Base-by-base conservation (phyloP, 2,329 filamentous ascomycete genomes). In the Colletotrichum melonis region DNA sequence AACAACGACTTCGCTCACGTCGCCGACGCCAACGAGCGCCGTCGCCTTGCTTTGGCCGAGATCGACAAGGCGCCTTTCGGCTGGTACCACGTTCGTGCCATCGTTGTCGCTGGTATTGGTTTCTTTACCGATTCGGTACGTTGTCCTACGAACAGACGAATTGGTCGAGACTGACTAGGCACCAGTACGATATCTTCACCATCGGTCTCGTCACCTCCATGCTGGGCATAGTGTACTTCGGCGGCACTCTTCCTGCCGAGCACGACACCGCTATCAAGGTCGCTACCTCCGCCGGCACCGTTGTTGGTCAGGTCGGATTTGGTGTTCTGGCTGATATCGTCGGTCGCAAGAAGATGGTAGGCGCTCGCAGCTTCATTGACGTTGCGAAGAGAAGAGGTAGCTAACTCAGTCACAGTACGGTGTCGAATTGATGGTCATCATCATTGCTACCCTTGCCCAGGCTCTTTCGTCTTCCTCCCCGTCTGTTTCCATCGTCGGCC, bases 211-310 rank as follows among this genome's bases (percentile, higher is more conserved):
- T 93, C 75, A 94, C 92, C 32, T 88, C 89, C 75, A 95, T 95
- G 92, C 81, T 95, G 63, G 94, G 94, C 55, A 91, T 95, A 62
- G 93, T 95, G 76, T 96, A 93, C 86, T 95, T 89, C 80, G 80
- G 77, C 16, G 90, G 91, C 22, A 85, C 85, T 42, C 92, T 95
- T 79, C 92, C 93, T 14, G 84, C 88, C 38, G 86, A 82, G 69
- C 90, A 93, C 9, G 94, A 97, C 77, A 96, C 92, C 5, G 93
- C 93, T 28, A 95, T 97, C 86, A 97, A 97, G 84, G 91, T 96
- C 68, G 90, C 94, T 26, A 97, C 94, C 14, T 95, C 93, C 35
- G 92, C 92, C 72, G 95, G 95, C 72, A 97, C 94, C 24, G 94
- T 97, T 67, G 85, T 97, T 63, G 95, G 94, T 46, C 95, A 97